phyloP scores from a whole-genome alignment of 441 rosid species.

The Breynia disticha region DNA sequence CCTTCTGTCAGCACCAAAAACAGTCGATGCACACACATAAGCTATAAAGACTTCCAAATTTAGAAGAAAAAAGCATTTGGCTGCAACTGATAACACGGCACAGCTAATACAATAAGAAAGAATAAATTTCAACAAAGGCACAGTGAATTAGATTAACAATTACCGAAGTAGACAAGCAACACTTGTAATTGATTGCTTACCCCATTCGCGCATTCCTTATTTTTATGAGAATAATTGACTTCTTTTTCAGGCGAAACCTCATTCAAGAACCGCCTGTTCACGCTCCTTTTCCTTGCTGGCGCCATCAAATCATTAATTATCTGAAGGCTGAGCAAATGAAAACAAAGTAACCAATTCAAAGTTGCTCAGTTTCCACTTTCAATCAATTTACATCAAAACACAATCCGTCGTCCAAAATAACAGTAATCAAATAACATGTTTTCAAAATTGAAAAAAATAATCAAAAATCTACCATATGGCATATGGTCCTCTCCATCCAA shows the following conservation, averaged over 20 bases:
- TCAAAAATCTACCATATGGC: neutral
- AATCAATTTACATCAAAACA: neutral
- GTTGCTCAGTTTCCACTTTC: neutral
- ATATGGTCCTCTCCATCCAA: neutral
- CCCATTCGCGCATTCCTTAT: slow-evolving; percentile 28
- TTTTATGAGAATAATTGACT: slow-evolving; percentile 39
- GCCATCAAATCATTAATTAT: slow-evolving; percentile 42
- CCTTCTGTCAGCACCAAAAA: no score
- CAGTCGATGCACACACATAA: no score
- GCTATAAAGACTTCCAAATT: no score
- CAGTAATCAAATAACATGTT: neutral
- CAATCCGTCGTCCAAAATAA: neutral
- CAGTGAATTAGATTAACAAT: no score
- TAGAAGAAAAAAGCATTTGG: no score
- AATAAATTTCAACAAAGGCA: no score
- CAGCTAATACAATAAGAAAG: no score
- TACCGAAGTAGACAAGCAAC: no score
- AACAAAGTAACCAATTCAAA: slow-evolving; percentile 3
- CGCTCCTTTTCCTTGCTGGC: slow-evolving; percentile 66
- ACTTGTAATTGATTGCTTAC: slow-evolving; percentile 26
- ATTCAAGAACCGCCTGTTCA: slow-evolving; percentile 50
- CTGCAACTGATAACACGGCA: no score
- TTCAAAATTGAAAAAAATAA: neutral
- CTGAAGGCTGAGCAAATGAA: slow-evolving; percentile 18
- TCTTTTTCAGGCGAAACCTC: slow-evolving; percentile 59